phyloP scores from a whole-genome alignment of 306 rosid species.

The Myrica gale region DNA sequence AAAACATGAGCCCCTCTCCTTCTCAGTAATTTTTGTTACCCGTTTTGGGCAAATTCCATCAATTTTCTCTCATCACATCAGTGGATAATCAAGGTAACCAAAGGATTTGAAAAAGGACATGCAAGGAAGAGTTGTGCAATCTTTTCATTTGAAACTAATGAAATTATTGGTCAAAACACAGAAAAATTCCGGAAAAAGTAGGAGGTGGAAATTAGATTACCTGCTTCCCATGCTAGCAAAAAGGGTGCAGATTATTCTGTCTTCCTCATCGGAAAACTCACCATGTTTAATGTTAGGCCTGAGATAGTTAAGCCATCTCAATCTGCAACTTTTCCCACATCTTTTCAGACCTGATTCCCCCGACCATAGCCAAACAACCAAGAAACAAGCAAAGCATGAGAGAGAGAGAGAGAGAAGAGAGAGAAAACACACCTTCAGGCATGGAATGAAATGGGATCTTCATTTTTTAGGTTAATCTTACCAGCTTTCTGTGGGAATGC shows the following conservation, averaged over 20 bases:
- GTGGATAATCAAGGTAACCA: constrained; percentile 5
- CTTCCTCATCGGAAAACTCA: constrained; percentile 90
- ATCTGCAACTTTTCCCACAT: constrained; percentile 93
- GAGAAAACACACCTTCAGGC: neutral
- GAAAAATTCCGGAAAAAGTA: constrained; percentile 20
- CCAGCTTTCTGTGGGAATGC: constrained; percentile 96
- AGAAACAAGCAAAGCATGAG: neutral
- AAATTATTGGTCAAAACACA: constrained; percentile 18
- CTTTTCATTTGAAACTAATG: neutral
- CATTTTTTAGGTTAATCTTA: constrained; percentile 30
- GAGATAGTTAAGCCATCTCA: constrained; percentile 95
- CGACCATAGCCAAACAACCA: neutral
- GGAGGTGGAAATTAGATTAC: constrained; percentile 29
- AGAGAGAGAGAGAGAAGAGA: neutral
- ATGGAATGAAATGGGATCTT: constrained; percentile 1
- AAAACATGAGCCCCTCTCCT: constrained; percentile 3
- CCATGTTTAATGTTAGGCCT: constrained; percentile 96
- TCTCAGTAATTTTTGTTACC: constrained; percentile 7
- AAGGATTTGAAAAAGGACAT: neutral
- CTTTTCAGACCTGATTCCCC: constrained; percentile 67
- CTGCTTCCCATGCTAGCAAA: constrained; percentile 90
- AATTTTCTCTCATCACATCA: neutral
- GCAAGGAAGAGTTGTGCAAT: constrained; percentile 16
- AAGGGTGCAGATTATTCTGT: constrained; percentile 77
- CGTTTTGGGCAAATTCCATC: constrained; percentile 26